These are phyloP conservation scores for Grosmannia clavigera DNA, from an alignment of 2,329 filamentous ascomycete genomes.

Conservation along the genomic window DNA sequence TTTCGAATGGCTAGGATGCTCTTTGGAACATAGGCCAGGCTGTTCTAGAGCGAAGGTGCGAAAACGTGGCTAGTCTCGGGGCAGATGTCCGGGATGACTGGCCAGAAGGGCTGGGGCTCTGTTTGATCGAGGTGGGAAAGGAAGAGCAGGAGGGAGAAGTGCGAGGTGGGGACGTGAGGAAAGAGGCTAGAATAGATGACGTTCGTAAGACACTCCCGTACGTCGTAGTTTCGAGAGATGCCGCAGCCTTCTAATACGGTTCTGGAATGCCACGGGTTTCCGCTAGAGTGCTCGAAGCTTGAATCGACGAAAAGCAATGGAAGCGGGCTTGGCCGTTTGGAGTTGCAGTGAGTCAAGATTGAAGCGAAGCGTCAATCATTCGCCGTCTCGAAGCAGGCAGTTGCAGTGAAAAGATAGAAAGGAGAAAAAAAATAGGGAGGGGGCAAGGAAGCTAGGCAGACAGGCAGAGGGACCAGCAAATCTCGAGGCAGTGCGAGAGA, in stretches of 20 bases:
- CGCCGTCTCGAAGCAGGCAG: background rate
- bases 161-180: background rate
- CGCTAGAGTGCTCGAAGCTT: background rate
- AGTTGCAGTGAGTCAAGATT: no score
- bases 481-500: background rate
- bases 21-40: background rate
- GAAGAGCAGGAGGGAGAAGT: background rate
- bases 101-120: background rate
- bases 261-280: background rate
- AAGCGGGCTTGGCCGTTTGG: background rate
- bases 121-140: background rate
- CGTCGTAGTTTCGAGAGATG: background rate
- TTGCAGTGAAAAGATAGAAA: background rate
- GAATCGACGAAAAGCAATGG: background rate
- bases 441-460: background rate
- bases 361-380: background rate
- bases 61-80: background rate
- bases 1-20: background rate
- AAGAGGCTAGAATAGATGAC: background rate
- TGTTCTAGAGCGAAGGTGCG: background rate
- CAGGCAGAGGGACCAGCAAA: background rate
- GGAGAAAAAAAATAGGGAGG: background rate
- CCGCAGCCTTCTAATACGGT: background rate
- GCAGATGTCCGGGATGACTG: background rate
- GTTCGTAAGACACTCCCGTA: background rate